Evolutionary conservation across 2,329 filamentous ascomycete genomes (phyloP), one percentile per base, ranked within the genome.

Genomic region (Furcasterigmium sp.): DNA sequence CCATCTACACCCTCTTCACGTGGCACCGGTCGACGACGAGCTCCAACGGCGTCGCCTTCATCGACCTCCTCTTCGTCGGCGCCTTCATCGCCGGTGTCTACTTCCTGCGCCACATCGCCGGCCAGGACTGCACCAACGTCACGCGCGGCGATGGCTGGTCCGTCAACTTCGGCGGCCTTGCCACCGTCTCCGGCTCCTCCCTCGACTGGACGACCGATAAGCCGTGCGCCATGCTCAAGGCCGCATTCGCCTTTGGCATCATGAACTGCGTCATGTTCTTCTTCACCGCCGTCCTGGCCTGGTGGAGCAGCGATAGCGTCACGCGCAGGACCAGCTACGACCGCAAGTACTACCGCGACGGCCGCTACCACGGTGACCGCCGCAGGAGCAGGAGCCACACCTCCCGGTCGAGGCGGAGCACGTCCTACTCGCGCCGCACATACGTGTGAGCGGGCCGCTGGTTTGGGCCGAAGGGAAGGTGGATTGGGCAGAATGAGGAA

Each of bases 141-240:
- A 57, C 58, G 10, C 56, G 57, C 4, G 68, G 66, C 41, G 65
- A 69, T 38, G 56, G 65, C 18, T 81, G 80, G 62, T 75, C 75
- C 53, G 59, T 78, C 42, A 72, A 73, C 39, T 70, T 90, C 35
- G 84, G 84, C 11, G 69, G 76, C 11, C 78, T 87, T 48, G 76
- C 79, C 23, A 70, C 65, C 50, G 78, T 78, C 35, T 68, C 65
- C 23, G 62, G 76, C 28, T 72, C 72, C 38, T 66, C 65, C 41
- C 73, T 80, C 46, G 63, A 73, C 34, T 58, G 82, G 32, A 63
- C 75, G 42, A 63, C 82, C 29, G 75, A 87, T 64, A 91, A 91
- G 73, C 80, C 81, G 5, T 97, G 91, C 67, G 79, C 85, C 39
- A 93, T 96, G 88, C 79, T 95, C 58, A 97, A 96, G 77, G 85